Base-by-base conservation (phyloP, 2,329 filamentous ascomycete genomes). In the Aspergillus cejpii region DNA sequence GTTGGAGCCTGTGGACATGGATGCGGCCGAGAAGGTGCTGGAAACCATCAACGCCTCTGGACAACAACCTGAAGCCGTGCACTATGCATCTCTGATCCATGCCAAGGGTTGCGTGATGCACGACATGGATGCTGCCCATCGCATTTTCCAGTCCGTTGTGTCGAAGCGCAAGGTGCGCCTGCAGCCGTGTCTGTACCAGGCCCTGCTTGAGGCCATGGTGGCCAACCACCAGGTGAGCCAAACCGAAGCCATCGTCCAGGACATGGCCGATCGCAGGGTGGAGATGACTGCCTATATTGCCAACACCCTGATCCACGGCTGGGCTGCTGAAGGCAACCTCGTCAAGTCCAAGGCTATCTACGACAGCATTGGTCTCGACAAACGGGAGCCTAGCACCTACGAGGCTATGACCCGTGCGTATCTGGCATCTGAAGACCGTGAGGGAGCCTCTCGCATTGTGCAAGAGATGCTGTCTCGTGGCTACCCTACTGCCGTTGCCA, bases 361-460 rank as follows among this genome's bases (percentile, higher is more conserved):
- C 63, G 78, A 85, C 47, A 76, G 78, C n/a, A 83, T 98, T 3
- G 79, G 83, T 6, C 77, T 80, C 21, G 78, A 82, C 43, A 89
- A 84, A 71, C 83, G 92, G 45, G 92, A 98, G 73, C 92, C 92
- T 3, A 96, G 89, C 74, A 98, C 92, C 3, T 98, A 98, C 66
- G 92, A 98, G 71, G 90, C 91, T 31, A 98, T 98, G 92, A 95
- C 90, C 4, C 80, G 92, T 37, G 92, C 92, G 1, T 96, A 84
- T 69, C 79, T 98, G 43, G 82, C 88, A 8, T 84, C 85, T 3
- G 87, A 94, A 62, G 81, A 94, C 63, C 83, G 87, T 26, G 77
- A 82, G 39, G 76, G 79, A 46, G 92, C 92, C 29, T 82, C 88
- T 70, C 70, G 62, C 8, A 84, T 95, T 11, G 90, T 95, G 19